Base-by-base conservation (phyloP, 2,329 filamentous ascomycete species). In the Cercospora citrullina region DNA sequence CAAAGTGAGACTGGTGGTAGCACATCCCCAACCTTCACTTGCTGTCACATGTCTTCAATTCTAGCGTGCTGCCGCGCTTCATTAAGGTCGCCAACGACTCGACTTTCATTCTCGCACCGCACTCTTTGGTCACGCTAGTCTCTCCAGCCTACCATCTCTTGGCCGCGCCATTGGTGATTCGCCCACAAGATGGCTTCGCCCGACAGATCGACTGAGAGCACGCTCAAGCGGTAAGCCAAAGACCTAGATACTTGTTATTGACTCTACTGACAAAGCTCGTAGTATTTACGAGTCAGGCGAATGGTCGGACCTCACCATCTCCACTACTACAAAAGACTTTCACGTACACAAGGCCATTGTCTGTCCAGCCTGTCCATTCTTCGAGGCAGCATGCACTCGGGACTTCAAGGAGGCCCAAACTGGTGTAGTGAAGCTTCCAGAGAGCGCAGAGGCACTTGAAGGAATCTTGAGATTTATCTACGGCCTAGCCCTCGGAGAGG, bases 331-430 rank as follows among this genome's bases (percentile, higher is more conserved):
- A 0, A 42, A n/a, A 28, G 51, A 55, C 30, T 64, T 64, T 31
- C 18, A 9, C 10, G 62, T 64, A 10, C 62, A 64, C 48, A 64
- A 64, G 23, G 12, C 12, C 59, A 61, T 61, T 21, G 26, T 61
- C 4, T 61, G 59, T 28, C 59, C 62, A 10, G 62, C 45, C 5
- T 57, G 30, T 7, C 30, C 28, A 1, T 64, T 55, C 30, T 64
- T 64, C 8, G 28, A 39, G 7, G 62, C 48, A 5, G 62, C 48
- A 0, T 55, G 30, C 8, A 42, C 48, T 36, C 9, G 33, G 5
- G 48, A 55, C 48, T 64, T 58, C 31, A 26, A 28, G 12, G 62
- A 64, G 48, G 45, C 62, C 1, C 45, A 31, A 1, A 58, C 51
- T 2, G 62, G 62, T 0, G 16, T 64, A 1, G 23, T 64, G 5